phyloP scores from a whole-genome alignment of 768 basidiomycete species.

The Lactarius sp. region DNA sequence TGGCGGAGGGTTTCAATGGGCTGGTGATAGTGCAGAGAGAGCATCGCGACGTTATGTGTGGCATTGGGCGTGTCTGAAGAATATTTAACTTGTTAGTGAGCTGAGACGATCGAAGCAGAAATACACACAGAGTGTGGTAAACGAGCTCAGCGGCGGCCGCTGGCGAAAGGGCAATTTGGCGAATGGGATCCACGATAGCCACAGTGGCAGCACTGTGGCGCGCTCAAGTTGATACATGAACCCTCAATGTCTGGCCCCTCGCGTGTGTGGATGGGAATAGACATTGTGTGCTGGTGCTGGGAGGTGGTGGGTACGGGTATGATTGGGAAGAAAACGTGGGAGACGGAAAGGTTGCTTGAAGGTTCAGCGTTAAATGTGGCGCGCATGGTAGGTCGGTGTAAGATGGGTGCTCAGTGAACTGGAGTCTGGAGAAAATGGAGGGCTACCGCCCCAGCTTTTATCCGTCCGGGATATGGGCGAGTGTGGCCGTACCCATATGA shows the following conservation, averaged over 20 bases:
- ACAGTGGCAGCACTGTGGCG: slow-evolving; percentile 69
- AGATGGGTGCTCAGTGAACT: slow-evolving; percentile 13
- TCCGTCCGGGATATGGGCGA: slow-evolving; percentile 16
- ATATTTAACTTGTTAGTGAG: background rate
- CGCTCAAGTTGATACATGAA: slow-evolving; percentile 42
- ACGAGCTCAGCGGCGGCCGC: slow-evolving; percentile 32
- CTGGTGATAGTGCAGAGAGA: slow-evolving; percentile 24
- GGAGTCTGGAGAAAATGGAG: slow-evolving; percentile 1
- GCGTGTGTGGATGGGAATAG: slow-evolving; percentile 17
- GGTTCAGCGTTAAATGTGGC: background rate
- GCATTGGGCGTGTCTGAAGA: slow-evolving; percentile 1
- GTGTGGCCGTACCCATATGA: slow-evolving; percentile 16
- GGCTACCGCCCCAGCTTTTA: slow-evolving; percentile 12
- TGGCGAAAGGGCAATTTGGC: slow-evolving; percentile 54
- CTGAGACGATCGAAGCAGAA: background rate
- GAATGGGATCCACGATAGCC: slow-evolving; percentile 54
- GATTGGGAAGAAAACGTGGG: slow-evolving; percentile 7
- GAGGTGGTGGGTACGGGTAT: slow-evolving; percentile 25
- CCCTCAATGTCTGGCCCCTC: slow-evolving; percentile 28
- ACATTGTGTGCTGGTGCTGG: background rate
- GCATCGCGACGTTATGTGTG: slow-evolving; percentile 20
- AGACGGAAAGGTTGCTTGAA: background rate
- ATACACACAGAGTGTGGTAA: background rate
- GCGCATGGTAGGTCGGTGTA: background rate
- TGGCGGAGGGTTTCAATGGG: background rate